phyloP scores from a whole-genome alignment of 2,329 filamentous ascomycete genomes.

The Scytalidium sp. region DNA sequence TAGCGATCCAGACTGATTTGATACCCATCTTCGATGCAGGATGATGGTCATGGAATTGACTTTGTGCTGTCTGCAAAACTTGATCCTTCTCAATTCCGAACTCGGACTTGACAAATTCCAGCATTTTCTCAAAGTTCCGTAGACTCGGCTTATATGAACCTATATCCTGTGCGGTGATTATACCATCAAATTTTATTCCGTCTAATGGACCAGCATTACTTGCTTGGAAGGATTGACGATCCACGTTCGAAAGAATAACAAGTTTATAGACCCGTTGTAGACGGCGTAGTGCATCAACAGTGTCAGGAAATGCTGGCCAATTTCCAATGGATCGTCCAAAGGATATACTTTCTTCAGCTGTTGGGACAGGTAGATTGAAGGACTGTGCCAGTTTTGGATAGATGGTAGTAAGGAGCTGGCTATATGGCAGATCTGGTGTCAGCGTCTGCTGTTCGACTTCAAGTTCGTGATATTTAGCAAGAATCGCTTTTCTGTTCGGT shows the following conservation, averaged over 20 bases:
- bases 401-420: constrained; percentile 40
- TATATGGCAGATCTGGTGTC: constrained; percentile 50
- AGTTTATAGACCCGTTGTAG: constrained; percentile 41
- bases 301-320: constrained; percentile 46
- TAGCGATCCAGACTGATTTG: constrained; percentile 56
- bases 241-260: constrained; percentile 53
- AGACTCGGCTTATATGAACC: constrained; percentile 66
- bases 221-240: constrained; percentile 44
- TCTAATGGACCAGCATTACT: constrained; percentile 41
- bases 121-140: constrained; percentile 62
- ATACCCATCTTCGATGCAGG: constrained; percentile 58
- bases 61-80: constrained; percentile 66
- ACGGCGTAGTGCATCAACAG: constrained; percentile 36
- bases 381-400: constrained; percentile 33
- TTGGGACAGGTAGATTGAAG: constrained; percentile 29
- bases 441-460: constrained; percentile 43
- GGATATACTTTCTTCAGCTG: constrained; percentile 35
- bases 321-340: constrained; percentile 46
- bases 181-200: constrained; percentile 49
- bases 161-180: constrained; percentile 66
- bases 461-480: constrained; percentile 39
- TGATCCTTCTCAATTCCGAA: constrained; percentile 33
- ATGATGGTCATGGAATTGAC: constrained; percentile 65
- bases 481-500: constrained; percentile 32
- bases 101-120: constrained; percentile 39